Conservation (phyloP, 2,329 filamentous ascomycete genomes). For the Teratosphaeria viscida region DNA sequence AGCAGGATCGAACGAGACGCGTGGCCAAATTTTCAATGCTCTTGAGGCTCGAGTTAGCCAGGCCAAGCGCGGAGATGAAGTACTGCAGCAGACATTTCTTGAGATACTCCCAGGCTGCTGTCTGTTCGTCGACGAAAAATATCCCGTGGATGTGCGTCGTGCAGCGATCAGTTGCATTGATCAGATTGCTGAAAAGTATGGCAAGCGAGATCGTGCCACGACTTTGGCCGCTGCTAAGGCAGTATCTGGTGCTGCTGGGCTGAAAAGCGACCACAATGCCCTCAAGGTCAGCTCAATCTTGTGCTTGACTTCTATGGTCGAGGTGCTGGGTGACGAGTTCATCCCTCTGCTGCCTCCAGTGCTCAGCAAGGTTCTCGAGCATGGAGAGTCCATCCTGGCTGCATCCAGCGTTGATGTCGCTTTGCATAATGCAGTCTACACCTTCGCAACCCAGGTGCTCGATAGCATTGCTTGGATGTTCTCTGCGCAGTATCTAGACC, state of each 20-base stretch:
- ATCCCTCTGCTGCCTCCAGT: conserved; percentile 71
- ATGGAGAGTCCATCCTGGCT: conserved; percentile 56
- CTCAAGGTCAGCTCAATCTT: conserved; percentile 76
- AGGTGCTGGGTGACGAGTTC: conserved; percentile 76
- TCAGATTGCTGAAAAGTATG: conserved; percentile 88
- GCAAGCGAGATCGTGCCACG: conserved; percentile 74
- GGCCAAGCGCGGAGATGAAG: conserved; percentile 59
- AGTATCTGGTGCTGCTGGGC: conserved; percentile 64
- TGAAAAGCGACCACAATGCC: conserved; percentile 61
- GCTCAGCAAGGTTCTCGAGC: conserved; percentile 59
- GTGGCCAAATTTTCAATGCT: conserved; percentile 68
- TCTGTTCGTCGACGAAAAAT: conserved; percentile 61
- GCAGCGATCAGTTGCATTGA: conserved; percentile 84
- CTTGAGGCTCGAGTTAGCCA: conserved; percentile 69
- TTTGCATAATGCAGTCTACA: conserved; percentile 72
- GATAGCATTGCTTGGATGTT: conserved; percentile 86
- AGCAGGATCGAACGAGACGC: conserved; percentile 59
- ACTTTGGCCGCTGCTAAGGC: conserved; percentile 66
- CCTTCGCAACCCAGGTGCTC: conserved; percentile 67
- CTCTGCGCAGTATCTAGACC: conserved; percentile 59
- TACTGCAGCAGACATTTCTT: conserved; percentile 58
- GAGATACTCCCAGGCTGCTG: conserved; percentile 37
- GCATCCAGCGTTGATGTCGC: conserved; percentile 38
- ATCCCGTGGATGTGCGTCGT: conserved; percentile 66
- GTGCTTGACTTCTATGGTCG: conserved; percentile 79